phyloP scores from a whole-genome alignment of 176 grass and related monocot species.

The Phoenix dactylifera region DNA sequence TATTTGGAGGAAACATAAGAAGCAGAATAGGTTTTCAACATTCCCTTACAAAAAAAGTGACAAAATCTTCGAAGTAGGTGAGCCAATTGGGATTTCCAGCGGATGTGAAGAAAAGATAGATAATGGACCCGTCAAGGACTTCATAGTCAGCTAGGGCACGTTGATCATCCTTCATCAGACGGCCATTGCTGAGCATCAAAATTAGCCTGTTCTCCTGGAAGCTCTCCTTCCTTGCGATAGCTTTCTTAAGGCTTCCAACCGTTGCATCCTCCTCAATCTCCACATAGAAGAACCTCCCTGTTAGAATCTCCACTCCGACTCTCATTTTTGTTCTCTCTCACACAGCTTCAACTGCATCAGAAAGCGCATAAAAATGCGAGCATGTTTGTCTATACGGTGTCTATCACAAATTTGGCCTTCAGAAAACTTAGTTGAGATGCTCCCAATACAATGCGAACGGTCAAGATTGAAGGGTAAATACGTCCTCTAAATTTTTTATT shows the following conservation, averaged over 20 bases:
- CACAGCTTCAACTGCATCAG: too few species aligned
- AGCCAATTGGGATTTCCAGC: slow-evolving; percentile 12
- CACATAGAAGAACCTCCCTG: slow-evolving; percentile 14
- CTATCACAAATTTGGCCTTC: too few species aligned
- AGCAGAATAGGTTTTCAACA: not conserved
- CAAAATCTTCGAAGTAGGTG: slow-evolving; percentile 18
- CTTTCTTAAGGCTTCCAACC: slow-evolving; percentile 9
- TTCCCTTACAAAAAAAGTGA: slow-evolving; percentile 6
- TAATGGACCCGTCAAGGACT: not conserved
- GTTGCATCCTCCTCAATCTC: slow-evolving; percentile 12
- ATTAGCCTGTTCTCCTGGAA: slow-evolving; percentile 14
- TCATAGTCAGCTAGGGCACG: slow-evolving; percentile 2
- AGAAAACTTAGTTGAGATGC: too few species aligned
- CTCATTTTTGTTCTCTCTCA: not conserved
- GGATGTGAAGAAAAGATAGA: slow-evolving; percentile 21
- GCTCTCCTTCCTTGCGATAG: slow-evolving; percentile 7
- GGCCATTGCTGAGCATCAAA: slow-evolving; percentile 14
- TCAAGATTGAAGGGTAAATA: too few species aligned
- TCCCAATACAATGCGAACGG: too few species aligned
- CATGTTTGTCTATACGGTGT: too few species aligned
- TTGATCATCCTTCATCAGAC: slow-evolving; percentile 9
- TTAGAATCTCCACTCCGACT: slow-evolving; percentile 18
- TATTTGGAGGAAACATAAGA: too few species aligned
- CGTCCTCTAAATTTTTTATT: too few species aligned
- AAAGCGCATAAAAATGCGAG: too few species aligned